Percentiles rank a stretch among this genome's conserved stretches.
phyloP scores from a whole-genome alignment of 2,329 filamentous ascomycete species.

The Fusarium humuli region DNA sequence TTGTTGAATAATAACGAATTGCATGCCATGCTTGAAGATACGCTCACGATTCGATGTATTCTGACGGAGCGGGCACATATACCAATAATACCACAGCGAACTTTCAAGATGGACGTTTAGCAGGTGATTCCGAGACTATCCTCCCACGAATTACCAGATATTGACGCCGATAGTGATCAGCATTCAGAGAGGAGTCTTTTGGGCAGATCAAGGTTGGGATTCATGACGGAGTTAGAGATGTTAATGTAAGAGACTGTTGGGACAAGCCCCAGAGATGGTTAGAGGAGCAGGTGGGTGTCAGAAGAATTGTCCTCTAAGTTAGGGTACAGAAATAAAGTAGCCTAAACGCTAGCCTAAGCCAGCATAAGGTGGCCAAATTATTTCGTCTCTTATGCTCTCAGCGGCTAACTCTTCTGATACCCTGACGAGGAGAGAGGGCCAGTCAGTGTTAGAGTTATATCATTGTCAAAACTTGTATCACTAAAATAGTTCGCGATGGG shows the following conservation, averaged over 20 bases:
- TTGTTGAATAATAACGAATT: constrained; percentile 37
- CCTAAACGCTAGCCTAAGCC: too few relatives aligned
- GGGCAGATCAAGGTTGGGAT: not conserved
- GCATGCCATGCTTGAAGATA: constrained; percentile 45
- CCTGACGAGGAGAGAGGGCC: not conserved
- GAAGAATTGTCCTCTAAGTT: too few relatives aligned
- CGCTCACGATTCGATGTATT: constrained; percentile 45
- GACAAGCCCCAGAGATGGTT: not conserved
- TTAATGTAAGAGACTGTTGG: not conserved
- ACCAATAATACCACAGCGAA: constrained; percentile 44
- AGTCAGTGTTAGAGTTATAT: not conserved
- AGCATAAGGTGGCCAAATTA: too few relatives aligned
- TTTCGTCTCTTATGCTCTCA: too few relatives aligned
- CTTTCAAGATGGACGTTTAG: constrained; percentile 11
- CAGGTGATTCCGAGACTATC: constrained; percentile 10
- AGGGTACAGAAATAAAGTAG: too few relatives aligned
- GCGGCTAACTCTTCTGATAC: too few relatives aligned
- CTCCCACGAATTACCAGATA: not conserved
- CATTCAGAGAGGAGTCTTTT: not conserved
- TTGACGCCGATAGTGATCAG: not conserved
- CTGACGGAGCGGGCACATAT: constrained; percentile 40
- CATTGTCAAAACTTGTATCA: not conserved
- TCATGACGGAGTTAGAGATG: not conserved
- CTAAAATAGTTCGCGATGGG: not conserved
- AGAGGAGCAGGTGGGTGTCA: not conserved